phyloP scores from a whole-genome alignment of 768 basidiomycete species.

The Mycena leptocephala region DNA sequence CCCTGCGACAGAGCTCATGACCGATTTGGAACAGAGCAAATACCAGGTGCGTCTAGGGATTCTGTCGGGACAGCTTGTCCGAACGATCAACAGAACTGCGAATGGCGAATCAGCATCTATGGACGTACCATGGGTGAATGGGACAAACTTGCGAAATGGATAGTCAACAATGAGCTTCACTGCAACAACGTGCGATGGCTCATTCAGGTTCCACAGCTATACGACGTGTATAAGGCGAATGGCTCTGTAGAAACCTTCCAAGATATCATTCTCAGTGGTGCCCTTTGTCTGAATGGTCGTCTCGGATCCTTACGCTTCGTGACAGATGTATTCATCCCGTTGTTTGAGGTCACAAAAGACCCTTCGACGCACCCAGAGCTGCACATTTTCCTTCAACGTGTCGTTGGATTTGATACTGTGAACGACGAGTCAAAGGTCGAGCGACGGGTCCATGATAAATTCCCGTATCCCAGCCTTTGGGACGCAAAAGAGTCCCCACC shows the following conservation, averaged over 20 bases:
- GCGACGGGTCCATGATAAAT: slow-evolving; percentile 92
- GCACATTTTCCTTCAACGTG: slow-evolving; percentile 95
- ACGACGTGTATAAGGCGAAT: slow-evolving; percentile 94
- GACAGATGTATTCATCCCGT: slow-evolving; percentile 95
- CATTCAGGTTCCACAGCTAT: slow-evolving; percentile 94
- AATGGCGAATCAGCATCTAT: slow-evolving; percentile 98
- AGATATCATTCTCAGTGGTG: slow-evolving; percentile 92
- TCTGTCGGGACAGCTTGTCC: background rate
- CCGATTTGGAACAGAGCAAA: slow-evolving; percentile 97
- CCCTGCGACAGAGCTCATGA: slow-evolving; percentile 85
- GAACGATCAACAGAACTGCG: slow-evolving; percentile 78
- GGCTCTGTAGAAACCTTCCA: slow-evolving; percentile 90
- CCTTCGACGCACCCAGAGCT: slow-evolving; percentile 93
- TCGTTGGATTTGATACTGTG: slow-evolving; percentile 98
- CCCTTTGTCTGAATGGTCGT: too few species aligned
- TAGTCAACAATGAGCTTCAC: slow-evolving; percentile 92
- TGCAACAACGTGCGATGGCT: slow-evolving; percentile 99
- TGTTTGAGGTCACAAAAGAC: slow-evolving; percentile 97
- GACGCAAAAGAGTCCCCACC: slow-evolving; percentile 92
- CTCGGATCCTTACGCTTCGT: slow-evolving; percentile 49
- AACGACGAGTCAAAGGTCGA: slow-evolving; percentile 98
- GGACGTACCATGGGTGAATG: slow-evolving; percentile 89
- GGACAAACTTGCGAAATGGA: slow-evolving; percentile 99
- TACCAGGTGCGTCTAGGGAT: slow-evolving; percentile 79
- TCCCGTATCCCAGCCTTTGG: slow-evolving; percentile 94